A percentile compares a stretch with the other conserved stretches of the same genome.
phyloP scores from a whole-genome alignment of 371 early-diverging fungal species.

The Circinella minor region DNA sequence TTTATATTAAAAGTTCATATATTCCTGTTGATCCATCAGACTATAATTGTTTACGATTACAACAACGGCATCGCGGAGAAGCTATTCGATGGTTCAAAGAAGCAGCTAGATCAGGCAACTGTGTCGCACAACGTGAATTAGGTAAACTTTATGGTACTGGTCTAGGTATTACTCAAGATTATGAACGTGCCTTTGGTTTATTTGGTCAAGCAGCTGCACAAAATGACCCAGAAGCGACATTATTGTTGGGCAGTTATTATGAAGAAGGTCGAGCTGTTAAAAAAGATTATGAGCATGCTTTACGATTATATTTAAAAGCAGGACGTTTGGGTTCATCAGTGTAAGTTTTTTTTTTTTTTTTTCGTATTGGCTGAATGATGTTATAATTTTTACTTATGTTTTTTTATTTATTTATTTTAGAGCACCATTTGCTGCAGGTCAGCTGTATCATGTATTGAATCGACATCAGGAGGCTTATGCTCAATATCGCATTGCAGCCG shows the following conservation, averaged over 20 bases:
- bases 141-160: slow-evolving; percentile 85
- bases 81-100: slow-evolving; percentile 53
- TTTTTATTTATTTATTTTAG: slow-evolving; percentile 19
- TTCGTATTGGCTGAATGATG: background rate
- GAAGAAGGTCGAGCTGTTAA: slow-evolving; percentile 55
- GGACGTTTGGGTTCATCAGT: slow-evolving; percentile 39
- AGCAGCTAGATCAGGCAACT: slow-evolving; percentile 49
- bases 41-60: slow-evolving; percentile 16
- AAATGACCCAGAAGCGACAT: slow-evolving; percentile 79
- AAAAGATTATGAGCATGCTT: slow-evolving; percentile 65
- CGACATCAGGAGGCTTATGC: slow-evolving; percentile 42
- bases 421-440: slow-evolving; percentile 51
- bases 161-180: slow-evolving; percentile 64
- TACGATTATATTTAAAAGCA: slow-evolving; percentile 42
- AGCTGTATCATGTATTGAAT: slow-evolving; percentile 40
- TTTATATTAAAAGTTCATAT: slow-evolving; percentile 44
- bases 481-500: slow-evolving; percentile 36
- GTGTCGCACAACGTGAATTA: slow-evolving; percentile 77
- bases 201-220: slow-evolving; percentile 79
- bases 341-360: slow-evolving; percentile 23
- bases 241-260: slow-evolving; percentile 63
- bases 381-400: background rate
- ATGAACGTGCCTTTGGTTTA: slow-evolving; percentile 77
- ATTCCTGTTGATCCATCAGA: slow-evolving; percentile 20
- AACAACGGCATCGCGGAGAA: slow-evolving; percentile 21